Conservation (phyloP, 768 basidiomycete genomes). For the Mycena epipterygia region DNA sequence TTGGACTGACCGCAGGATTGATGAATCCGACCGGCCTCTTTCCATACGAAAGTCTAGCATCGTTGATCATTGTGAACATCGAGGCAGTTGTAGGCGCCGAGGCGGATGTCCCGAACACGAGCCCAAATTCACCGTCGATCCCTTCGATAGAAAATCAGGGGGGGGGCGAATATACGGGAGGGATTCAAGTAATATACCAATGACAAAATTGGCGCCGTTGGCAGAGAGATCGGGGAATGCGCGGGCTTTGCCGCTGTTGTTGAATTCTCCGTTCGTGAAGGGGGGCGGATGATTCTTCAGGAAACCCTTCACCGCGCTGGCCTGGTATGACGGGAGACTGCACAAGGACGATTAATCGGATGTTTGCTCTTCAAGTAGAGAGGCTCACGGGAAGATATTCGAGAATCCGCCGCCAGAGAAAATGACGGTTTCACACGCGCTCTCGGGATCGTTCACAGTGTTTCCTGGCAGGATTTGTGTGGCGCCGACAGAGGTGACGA, state of each 20-base stretch:
- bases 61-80: conserved; percentile 66
- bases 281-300: conserved; percentile 55
- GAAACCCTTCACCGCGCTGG: conserved; percentile 54
- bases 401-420: conserved; percentile 68
- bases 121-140: conserved; percentile 55
- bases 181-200: conserved; percentile 40
- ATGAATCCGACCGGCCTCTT: conserved; percentile 65
- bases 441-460: conserved; percentile 58
- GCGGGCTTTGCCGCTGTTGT: conserved; percentile 61
- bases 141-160: conserved; percentile 28
- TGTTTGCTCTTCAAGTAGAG: not conserved
- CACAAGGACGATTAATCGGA: conserved; percentile 13
- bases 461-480: conserved; percentile 63
- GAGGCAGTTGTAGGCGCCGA: conserved; percentile 64
- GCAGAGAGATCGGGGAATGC: conserved; percentile 66
- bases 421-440: conserved; percentile 61
- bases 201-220: conserved; percentile 62
- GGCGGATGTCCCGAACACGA: conserved; percentile 65
- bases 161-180: not conserved
- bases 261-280: conserved; percentile 58
- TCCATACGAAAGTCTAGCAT: conserved; percentile 58
- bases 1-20: conserved; percentile 56
- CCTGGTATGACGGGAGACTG: conserved; percentile 62
- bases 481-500: conserved; percentile 63
- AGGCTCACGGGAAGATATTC: conserved; percentile 53